A percentile compares a stretch with the other conserved stretches of the same genome.
Evolutionary conservation across 805 yeast species (phyloP).

Genomic region (Candida caryicola): DNA sequence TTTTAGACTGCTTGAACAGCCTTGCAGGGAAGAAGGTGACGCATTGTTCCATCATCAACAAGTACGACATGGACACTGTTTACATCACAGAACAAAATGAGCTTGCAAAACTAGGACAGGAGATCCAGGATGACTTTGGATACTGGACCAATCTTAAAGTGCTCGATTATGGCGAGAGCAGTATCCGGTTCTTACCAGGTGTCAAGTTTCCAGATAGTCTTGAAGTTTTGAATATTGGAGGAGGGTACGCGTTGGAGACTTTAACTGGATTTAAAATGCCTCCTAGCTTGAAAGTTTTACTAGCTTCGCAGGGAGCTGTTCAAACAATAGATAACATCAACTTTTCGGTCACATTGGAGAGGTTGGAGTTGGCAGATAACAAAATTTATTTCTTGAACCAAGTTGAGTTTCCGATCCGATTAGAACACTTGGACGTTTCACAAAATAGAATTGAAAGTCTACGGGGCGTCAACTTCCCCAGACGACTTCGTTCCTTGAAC

Average conservation of each 20-base stretch:
- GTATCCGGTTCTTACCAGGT: slow-evolving; percentile 38
- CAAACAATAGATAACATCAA: slow-evolving; percentile 33
- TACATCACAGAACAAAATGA: slow-evolving; percentile 35
- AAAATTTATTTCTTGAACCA: slow-evolving; percentile 37
- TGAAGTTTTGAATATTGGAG: slow-evolving; percentile 38
- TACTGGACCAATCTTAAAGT: slow-evolving; percentile 33
- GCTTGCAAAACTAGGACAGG: slow-evolving; percentile 30
- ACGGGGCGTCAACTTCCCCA: slow-evolving; percentile 37
- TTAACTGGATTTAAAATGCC: slow-evolving; percentile 42
- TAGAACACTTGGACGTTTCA: slow-evolving; percentile 33
- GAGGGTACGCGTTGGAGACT: slow-evolving; percentile 38
- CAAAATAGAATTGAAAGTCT: slow-evolving; percentile 39
- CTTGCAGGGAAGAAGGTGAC: slow-evolving; percentile 27
- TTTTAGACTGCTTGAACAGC: slow-evolving; percentile 21
- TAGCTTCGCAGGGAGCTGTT: slow-evolving; percentile 34
- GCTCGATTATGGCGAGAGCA: slow-evolving; percentile 38
- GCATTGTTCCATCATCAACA: slow-evolving; percentile 39
- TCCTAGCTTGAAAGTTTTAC: slow-evolving; percentile 23
- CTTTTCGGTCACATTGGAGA: slow-evolving; percentile 33
- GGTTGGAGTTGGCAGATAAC: slow-evolving; percentile 35
- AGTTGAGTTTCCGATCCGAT: slow-evolving; percentile 35
- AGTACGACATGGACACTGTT: slow-evolving; percentile 32
- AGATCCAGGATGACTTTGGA: slow-evolving; percentile 34
- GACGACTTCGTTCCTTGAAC: slow-evolving; percentile 25
- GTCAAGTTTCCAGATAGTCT: slow-evolving; percentile 37